Conservation (phyloP, 768 basidiomycete genomes). For the Suillus spraguei region DNA sequence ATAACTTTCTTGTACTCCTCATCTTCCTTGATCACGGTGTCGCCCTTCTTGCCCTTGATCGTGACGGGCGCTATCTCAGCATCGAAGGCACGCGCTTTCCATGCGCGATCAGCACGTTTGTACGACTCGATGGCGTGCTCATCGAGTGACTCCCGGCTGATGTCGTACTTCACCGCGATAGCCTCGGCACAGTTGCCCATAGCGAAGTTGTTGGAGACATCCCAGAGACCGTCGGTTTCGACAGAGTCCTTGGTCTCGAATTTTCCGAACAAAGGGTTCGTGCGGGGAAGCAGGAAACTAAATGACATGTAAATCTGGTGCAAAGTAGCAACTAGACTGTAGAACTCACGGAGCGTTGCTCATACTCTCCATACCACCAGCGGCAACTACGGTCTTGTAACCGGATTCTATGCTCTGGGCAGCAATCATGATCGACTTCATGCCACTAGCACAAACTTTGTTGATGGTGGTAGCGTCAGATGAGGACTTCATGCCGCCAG, state of each 20-base stretch:
- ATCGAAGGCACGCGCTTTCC: slow-evolving; percentile 82
- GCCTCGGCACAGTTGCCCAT: slow-evolving; percentile 98
- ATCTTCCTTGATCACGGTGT: slow-evolving; percentile 87
- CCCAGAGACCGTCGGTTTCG: slow-evolving; percentile 92
- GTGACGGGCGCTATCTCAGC: slow-evolving; percentile 89
- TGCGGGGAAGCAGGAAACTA: slow-evolving; percentile 82
- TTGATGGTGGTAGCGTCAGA: slow-evolving; percentile 99
- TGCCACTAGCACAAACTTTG: slow-evolving; percentile 98
- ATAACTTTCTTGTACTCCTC: slow-evolving; percentile 98
- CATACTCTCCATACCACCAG: slow-evolving; percentile 99
- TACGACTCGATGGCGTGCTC: slow-evolving; percentile 94
- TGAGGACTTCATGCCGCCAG: slow-evolving; percentile 73
- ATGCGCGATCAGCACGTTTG: slow-evolving; percentile 90
- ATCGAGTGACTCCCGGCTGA: slow-evolving; percentile 88
- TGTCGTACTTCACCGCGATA: slow-evolving; percentile 77
- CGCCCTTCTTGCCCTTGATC: slow-evolving; percentile 93
- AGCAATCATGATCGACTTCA: slow-evolving; percentile 95
- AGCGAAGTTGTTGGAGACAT: slow-evolving; percentile 95
- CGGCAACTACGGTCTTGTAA: slow-evolving; percentile 82
- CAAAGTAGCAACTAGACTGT: slow-evolving; percentile 1
- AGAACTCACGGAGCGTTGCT: slow-evolving; percentile 91
- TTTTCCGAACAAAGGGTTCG: slow-evolving; percentile 86
- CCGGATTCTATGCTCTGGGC: slow-evolving; percentile 89
- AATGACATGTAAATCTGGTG: slow-evolving; percentile 8
- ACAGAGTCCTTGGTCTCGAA: slow-evolving; percentile 86